A percentile compares a stretch with the other conserved stretches of the same genome.
Evolutionary conservation across 1,284 basidiomycete genomes (phyloP).

Genomic region (Cryptococcus maquisensis): DNA sequence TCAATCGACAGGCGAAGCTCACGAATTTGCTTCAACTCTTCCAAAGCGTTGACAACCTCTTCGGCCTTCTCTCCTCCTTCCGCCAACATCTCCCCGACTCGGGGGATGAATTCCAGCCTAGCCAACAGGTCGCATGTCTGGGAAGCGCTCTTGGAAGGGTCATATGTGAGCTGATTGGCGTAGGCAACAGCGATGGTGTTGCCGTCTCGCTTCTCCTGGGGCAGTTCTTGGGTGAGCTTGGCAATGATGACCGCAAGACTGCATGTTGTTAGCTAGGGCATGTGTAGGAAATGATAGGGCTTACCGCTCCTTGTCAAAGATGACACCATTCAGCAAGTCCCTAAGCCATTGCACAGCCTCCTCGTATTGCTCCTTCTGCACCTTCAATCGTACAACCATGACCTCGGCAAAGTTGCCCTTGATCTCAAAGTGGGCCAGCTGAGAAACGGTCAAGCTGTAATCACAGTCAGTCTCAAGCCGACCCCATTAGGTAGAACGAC

Average conservation of each 20-base stretch:
- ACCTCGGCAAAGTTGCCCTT: slow-evolving; percentile 68
- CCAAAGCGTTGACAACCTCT: slow-evolving; percentile 65
- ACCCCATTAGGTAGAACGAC: not conserved
- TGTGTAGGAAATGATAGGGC: slow-evolving; percentile 14
- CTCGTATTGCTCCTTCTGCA: slow-evolving; percentile 75
- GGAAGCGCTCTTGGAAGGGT: slow-evolving; percentile 65
- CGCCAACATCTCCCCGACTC: slow-evolving; percentile 67
- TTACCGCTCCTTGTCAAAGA: slow-evolving; percentile 80
- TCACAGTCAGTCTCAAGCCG: not conserved
- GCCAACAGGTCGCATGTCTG: slow-evolving; percentile 67
- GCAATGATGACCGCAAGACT: slow-evolving; percentile 81
- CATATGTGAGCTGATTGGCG: slow-evolving; percentile 64
- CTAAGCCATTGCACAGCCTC: slow-evolving; percentile 80
- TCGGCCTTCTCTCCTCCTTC: slow-evolving; percentile 58
- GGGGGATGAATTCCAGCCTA: slow-evolving; percentile 75
- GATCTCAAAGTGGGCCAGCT: slow-evolving; percentile 71
- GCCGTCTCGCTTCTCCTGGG: slow-evolving; percentile 88
- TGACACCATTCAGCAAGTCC: slow-evolving; percentile 76
- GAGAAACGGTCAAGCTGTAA: slow-evolving; percentile 71
- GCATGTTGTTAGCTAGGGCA: slow-evolving; percentile 1
- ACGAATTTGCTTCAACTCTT: slow-evolving; percentile 67
- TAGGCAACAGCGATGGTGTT: slow-evolving; percentile 72
- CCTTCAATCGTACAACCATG: slow-evolving; percentile 74
- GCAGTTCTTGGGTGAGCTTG: slow-evolving; percentile 88
- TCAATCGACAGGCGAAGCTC: slow-evolving; percentile 41